These are phyloP conservation scores for Emydomyces testavorans DNA, from an alignment of 2,329 filamentous ascomycete genomes.

Conservation along the genomic window DNA sequence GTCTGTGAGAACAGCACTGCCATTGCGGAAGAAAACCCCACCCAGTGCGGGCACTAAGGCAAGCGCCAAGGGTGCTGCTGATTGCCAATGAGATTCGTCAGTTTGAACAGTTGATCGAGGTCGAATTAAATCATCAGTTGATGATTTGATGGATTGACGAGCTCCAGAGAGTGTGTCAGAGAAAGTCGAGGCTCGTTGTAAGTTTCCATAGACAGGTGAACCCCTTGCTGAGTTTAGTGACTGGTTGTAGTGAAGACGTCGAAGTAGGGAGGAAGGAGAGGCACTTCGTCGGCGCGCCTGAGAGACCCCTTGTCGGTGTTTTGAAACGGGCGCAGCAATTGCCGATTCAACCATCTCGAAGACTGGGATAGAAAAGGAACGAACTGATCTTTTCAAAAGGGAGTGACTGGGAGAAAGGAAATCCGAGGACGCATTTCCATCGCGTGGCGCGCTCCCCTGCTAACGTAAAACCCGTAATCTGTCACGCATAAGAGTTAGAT, in stretches of 20 bases:
- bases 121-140: slow-evolving; percentile 58
- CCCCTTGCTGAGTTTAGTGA: slow-evolving; percentile 12
- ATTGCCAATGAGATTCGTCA: slow-evolving; percentile 61
- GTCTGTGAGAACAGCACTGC: slow-evolving; percentile 72
- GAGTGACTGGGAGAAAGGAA: not conserved
- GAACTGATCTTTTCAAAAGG: too few relatives aligned
- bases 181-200: slow-evolving; percentile 63
- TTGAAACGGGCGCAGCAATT: not conserved
- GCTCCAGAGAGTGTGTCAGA: slow-evolving; percentile 64
- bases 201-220: slow-evolving; percentile 23
- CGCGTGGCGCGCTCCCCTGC: not conserved
- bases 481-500: too few relatives aligned
- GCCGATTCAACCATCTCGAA: not conserved
- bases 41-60: slow-evolving; percentile 77
- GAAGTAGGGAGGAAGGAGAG: slow-evolving; percentile 3
- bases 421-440: not conserved
- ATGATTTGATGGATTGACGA: slow-evolving; percentile 50
- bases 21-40: slow-evolving; percentile 74
- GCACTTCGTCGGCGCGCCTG: not conserved
- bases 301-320: not conserved
- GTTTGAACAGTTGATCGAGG: slow-evolving; percentile 41
- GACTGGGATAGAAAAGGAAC: not conserved
- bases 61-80: slow-evolving; percentile 67
- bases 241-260: slow-evolving; percentile 20
- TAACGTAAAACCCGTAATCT: too few relatives aligned